Percentiles rank a stretch among this genome's conserved stretches.
These are phyloP conservation scores for Amphirosellinia nigrospora DNA, from an alignment of 495 filamentous ascomycete genomes.

Conservation along the genomic window DNA sequence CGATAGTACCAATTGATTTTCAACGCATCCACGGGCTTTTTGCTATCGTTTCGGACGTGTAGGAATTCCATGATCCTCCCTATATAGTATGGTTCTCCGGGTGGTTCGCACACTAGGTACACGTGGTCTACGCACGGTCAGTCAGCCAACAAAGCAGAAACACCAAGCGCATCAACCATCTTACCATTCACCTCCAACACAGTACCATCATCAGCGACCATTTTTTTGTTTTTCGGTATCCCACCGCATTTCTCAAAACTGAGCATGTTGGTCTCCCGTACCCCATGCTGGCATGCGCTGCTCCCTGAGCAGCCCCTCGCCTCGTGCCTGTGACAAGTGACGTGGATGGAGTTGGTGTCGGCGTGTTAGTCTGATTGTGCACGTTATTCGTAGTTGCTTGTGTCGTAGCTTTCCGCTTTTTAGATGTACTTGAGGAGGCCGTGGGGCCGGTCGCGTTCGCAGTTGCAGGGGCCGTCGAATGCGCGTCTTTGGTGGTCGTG, in stretches of 20 bases:
- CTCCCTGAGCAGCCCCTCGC: slow-evolving; percentile 39
- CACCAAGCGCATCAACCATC: slow-evolving; percentile 39
- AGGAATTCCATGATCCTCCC: slow-evolving; percentile 98
- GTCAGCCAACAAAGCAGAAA: slow-evolving; percentile 27
- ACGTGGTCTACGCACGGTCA: slow-evolving; percentile 74
- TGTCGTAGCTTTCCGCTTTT: slow-evolving; percentile 77
- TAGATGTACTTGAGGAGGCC: slow-evolving; percentile 52
- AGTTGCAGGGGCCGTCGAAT: slow-evolving; percentile 33
- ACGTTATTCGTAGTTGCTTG: slow-evolving; percentile 42
- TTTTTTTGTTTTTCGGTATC: slow-evolving; percentile 74
- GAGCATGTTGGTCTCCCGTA: slow-evolving; percentile 78
- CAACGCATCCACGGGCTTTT: slow-evolving; percentile 79
- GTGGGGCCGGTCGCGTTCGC: slow-evolving; percentile 65
- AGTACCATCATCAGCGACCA: slow-evolving; percentile 91
- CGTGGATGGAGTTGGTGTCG: slow-evolving; percentile 50
- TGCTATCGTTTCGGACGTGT: slow-evolving; percentile 73
- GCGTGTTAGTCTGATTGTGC: slow-evolving; percentile 45
- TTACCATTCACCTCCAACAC: slow-evolving; percentile 83
- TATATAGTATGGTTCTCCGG: slow-evolving; percentile 97
- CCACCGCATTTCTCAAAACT: slow-evolving; percentile 76
- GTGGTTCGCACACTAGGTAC: slow-evolving; percentile 96
- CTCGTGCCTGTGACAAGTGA: slow-evolving; percentile 44
- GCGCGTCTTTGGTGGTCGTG: slow-evolving; percentile 35
- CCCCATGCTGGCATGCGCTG: slow-evolving; percentile 31
- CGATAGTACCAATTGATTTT: slow-evolving; percentile 98